Evolutionary conservation across 306 rosid species (phyloP).

Genomic region (Inga leiocalycina): DNA sequence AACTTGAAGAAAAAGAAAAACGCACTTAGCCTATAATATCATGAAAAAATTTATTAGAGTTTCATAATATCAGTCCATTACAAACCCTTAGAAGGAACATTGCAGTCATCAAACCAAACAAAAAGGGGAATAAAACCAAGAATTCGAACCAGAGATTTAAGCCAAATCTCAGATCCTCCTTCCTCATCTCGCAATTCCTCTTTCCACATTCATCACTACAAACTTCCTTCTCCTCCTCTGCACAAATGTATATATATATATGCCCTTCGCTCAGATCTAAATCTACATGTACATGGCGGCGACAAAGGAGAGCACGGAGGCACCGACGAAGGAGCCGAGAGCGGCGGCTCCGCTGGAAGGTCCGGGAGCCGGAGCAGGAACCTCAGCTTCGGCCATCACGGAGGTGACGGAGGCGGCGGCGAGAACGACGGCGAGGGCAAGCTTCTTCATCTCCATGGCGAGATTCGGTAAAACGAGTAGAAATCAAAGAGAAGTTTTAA

Average conservation of each 20-base stretch:
- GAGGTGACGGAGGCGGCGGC: conserved; percentile 46
- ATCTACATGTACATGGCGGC: conserved; percentile 48
- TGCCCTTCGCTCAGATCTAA: not conserved
- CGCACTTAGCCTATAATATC: not conserved
- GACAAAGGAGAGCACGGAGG: conserved; percentile 47
- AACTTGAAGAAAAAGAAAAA: not conserved
- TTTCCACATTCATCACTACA: not conserved
- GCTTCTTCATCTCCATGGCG: conserved; percentile 58
- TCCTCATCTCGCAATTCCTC: not conserved
- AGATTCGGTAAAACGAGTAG: not conserved
- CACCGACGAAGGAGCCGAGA: conserved; percentile 28
- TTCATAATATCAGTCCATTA: not conserved
- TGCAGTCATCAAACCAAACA: not conserved
- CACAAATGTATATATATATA: not conserved
- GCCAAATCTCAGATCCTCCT: not conserved
- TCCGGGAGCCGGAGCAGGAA: conserved; percentile 32
- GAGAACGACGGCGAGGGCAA: conserved; percentile 46
- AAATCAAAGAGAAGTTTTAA: not conserved
- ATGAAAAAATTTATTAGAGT: not conserved
- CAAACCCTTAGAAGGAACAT: not conserved
- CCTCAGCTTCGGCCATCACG: conserved; percentile 30
- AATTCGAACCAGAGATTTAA: not conserved
- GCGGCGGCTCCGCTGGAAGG: conserved; percentile 15
- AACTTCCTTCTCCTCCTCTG: not conserved
- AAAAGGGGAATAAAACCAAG: not conserved